Evolutionary conservation across 768 basidiomycete species (phyloP).

Genomic region (Auricularia cornea): DNA sequence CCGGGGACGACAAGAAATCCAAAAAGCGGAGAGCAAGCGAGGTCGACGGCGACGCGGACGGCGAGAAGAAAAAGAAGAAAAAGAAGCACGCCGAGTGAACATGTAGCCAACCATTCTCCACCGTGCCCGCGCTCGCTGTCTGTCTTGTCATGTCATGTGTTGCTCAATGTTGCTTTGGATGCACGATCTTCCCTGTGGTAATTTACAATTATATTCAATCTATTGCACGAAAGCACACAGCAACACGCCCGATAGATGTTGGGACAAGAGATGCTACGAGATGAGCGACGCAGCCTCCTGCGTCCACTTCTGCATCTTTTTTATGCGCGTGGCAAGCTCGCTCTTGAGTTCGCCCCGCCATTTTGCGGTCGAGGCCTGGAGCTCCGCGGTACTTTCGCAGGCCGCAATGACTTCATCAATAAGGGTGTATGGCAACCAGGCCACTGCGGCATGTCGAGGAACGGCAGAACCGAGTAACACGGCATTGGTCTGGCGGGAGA

Average conservation of each 20-base stretch:
- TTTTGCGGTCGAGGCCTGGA: slow-evolving; percentile 10
- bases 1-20: slow-evolving; percentile 19
- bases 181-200: background rate
- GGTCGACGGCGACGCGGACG: slow-evolving; percentile 15
- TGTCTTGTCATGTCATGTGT: background rate
- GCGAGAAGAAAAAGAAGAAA: slow-evolving; percentile 31
- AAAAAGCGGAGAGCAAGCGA: slow-evolving; percentile 30
- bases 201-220: background rate
- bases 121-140: background rate
- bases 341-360: slow-evolving; percentile 45
- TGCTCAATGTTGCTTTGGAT: background rate
- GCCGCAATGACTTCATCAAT: slow-evolving; percentile 75
- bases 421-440: slow-evolving; percentile 78
- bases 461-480: slow-evolving; percentile 9
- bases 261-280: background rate
- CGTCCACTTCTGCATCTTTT: slow-evolving; percentile 57
- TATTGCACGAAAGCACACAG: background rate
- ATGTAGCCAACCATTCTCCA: background rate
- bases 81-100: slow-evolving; percentile 9
- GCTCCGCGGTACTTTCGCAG: slow-evolving; percentile 41
- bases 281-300: background rate
- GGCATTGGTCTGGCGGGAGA: background rate
- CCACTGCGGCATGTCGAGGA: slow-evolving; percentile 42
- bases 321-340: slow-evolving; percentile 55
- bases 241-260: background rate